Percentiles rank a stretch among this genome's conserved stretches.
These are phyloP conservation scores for Trypanosoma mega DNA, from an alignment of 208 protist species.

Conservation along the genomic window DNA sequence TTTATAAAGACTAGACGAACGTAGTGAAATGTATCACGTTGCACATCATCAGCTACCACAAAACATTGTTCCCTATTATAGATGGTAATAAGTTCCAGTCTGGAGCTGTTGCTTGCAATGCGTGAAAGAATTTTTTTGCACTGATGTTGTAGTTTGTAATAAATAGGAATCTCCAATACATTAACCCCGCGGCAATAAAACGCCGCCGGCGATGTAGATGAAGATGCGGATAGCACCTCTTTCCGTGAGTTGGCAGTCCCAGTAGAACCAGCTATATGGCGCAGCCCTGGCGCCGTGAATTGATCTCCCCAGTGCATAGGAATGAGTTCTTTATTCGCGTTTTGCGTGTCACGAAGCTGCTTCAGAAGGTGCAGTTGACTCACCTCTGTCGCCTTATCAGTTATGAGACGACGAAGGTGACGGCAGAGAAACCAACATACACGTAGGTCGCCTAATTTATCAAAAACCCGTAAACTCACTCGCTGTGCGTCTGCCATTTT, in stretches of 20 bases:
- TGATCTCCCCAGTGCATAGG: constrained; percentile 81
- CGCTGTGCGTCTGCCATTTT: background rate
- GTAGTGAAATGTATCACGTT: constrained; percentile 85
- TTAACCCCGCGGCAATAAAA: constrained; percentile 68
- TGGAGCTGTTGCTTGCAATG: constrained; percentile 68
- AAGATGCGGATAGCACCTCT: constrained; percentile 10
- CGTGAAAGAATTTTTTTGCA: constrained; percentile 74
- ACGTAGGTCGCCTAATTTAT: constrained; percentile 10
- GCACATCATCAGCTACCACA: constrained; percentile 77
- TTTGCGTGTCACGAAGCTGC: constrained; percentile 82
- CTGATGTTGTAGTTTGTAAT: constrained; percentile 91
- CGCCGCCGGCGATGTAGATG: constrained; percentile 12
- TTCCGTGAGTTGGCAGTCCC: background rate
- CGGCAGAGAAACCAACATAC: constrained; percentile 26
- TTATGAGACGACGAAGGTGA: constrained; percentile 52
- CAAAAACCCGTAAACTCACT: constrained; percentile 43
- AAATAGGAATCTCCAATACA: constrained; percentile 78
- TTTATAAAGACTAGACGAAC: constrained; percentile 85
- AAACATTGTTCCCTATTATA: constrained; percentile 89
- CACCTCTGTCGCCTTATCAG: constrained; percentile 66
- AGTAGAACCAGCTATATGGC: too few relatives aligned
- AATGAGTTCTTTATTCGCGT: constrained; percentile 76
- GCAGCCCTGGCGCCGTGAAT: constrained; percentile 33
- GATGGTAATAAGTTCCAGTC: constrained; percentile 79
- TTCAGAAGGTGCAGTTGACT: constrained; percentile 82